phyloP scores from a whole-genome alignment of 495 filamentous ascomycete species.

The Thermothielavioides terrestris region DNA sequence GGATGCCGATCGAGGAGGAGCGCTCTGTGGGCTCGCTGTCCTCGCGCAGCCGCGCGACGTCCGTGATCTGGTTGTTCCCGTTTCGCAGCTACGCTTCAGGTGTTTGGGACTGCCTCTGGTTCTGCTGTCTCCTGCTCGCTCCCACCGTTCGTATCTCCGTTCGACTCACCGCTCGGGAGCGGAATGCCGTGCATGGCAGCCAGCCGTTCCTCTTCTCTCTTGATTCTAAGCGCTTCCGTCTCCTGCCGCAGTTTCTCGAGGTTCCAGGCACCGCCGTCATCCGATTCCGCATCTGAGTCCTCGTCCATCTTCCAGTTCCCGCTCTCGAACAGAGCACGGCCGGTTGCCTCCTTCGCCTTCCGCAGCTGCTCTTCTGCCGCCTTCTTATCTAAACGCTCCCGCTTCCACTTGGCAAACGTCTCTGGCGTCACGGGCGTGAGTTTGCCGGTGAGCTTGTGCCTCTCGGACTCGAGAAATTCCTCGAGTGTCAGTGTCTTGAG shows the following conservation, averaged over 20 bases:
- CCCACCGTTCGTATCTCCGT: not conserved
- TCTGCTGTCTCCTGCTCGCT: constrained; percentile 1
- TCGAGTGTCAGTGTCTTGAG: constrained; percentile 91
- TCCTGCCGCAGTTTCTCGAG: constrained; percentile 64
- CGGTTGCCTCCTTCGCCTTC: constrained; percentile 88
- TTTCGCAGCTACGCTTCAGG: constrained; percentile 13
- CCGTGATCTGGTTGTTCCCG: constrained; percentile 6
- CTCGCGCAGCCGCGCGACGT: constrained; percentile 13
- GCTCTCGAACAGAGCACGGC: constrained; percentile 88
- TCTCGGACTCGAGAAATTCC: constrained; percentile 91
- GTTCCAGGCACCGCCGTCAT: constrained; percentile 63
- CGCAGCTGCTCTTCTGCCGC: constrained; percentile 80
- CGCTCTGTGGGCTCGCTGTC: constrained; percentile 15
- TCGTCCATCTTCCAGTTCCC: constrained; percentile 78
- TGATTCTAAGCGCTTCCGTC: constrained; percentile 56
- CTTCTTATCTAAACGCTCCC: constrained; percentile 89
- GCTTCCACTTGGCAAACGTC: constrained; percentile 91
- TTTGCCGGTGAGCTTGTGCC: constrained; percentile 83
- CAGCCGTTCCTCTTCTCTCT: constrained; percentile 53
- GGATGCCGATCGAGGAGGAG: constrained; percentile 16
- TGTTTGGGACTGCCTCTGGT: constrained; percentile 18
- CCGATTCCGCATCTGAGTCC: constrained; percentile 50
- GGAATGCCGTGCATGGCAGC: constrained; percentile 25
- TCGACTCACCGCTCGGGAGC: not conserved
- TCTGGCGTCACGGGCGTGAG: constrained; percentile 91